phyloP scores from a whole-genome alignment of 768 basidiomycete species.

The Pulveroboletus ravenelii region DNA sequence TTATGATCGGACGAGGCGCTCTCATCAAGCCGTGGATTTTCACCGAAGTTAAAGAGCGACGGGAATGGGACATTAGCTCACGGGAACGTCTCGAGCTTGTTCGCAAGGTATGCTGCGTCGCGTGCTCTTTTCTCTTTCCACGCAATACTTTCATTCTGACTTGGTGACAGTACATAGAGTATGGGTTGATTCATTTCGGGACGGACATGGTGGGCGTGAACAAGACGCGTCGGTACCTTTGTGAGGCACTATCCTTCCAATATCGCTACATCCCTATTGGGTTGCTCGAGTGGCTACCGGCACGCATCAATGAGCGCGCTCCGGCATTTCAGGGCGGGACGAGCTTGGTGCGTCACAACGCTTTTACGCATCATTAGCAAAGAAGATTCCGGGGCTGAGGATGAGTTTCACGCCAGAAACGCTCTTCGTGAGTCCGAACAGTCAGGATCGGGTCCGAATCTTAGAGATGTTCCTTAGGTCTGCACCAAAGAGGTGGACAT shows the following conservation, averaged over 20 bases:
- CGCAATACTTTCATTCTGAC: neutral
- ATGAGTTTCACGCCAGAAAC: conserved; percentile 55
- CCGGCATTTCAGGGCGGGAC: conserved; percentile 79
- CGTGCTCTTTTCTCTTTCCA: neutral
- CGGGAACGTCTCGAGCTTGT: conserved; percentile 78
- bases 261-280: conserved; percentile 96
- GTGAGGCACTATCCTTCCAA: conserved; percentile 93
- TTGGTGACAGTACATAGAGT: conserved; percentile 71
- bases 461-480: conserved; percentile 94
- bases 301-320: conserved; percentile 83
- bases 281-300: conserved; percentile 76
- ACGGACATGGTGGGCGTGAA: conserved; percentile 88
- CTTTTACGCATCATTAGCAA: too few species aligned
- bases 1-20: too few species aligned
- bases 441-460: conserved; percentile 87
- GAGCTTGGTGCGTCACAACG: conserved; percentile 63
- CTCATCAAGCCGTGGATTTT: conserved; percentile 92
- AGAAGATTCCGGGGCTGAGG: neutral
- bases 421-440: conserved; percentile 71
- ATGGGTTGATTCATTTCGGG: conserved; percentile 80
- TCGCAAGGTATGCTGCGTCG: conserved; percentile 49
- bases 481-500: conserved; percentile 75
- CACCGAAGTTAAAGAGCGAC: conserved; percentile 86
- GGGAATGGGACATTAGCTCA: conserved; percentile 93
- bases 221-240: conserved; percentile 87